These are phyloP conservation scores for Tremella fuciformis DNA, from an alignment of 768 basidiomycete genomes.

Conservation along the genomic window DNA sequence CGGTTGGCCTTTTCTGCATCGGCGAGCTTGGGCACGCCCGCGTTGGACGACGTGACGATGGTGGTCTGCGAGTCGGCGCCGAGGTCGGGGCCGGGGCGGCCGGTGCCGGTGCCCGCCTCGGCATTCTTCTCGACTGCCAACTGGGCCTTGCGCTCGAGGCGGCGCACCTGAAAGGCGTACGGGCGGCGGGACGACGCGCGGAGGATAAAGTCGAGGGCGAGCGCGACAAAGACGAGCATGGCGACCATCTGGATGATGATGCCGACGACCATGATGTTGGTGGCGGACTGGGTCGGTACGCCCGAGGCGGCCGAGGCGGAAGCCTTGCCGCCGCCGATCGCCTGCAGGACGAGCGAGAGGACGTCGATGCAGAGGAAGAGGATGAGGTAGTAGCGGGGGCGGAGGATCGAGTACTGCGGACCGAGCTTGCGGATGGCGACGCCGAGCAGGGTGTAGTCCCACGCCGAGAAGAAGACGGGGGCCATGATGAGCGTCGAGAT, in stretches of 20 bases:
- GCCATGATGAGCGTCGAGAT: constrained; percentile 39
- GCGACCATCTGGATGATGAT: constrained; percentile 49
- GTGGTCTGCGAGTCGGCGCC: not conserved
- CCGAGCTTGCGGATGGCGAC: constrained; percentile 47
- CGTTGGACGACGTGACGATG: not conserved
- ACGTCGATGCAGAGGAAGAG: constrained; percentile 47
- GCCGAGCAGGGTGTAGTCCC: constrained; percentile 46
- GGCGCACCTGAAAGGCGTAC: constrained; percentile 4
- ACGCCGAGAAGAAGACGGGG: constrained; percentile 51
- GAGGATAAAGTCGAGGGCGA: constrained; percentile 46
- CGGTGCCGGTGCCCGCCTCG: not conserved
- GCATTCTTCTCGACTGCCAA: not conserved
- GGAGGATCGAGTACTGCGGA: constrained; percentile 33
- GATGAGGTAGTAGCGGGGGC: constrained; percentile 37
- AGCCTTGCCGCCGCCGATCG: constrained; percentile 45
- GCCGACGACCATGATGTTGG: constrained; percentile 52
- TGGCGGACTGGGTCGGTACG: constrained; percentile 35
- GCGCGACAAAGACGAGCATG: constrained; percentile 43
- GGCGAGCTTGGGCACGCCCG: not conserved
- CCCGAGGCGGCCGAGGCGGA: constrained; percentile 30
- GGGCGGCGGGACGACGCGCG: constrained; percentile 23
- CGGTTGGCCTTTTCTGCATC: not conserved
- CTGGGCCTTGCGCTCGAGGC: constrained; percentile 7
- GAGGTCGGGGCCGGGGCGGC: not conserved
- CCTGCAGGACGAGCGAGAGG: constrained; percentile 48